phyloP scores from a whole-genome alignment of 2,329 filamentous ascomycete genomes.

The Fusarium sp. region DNA sequence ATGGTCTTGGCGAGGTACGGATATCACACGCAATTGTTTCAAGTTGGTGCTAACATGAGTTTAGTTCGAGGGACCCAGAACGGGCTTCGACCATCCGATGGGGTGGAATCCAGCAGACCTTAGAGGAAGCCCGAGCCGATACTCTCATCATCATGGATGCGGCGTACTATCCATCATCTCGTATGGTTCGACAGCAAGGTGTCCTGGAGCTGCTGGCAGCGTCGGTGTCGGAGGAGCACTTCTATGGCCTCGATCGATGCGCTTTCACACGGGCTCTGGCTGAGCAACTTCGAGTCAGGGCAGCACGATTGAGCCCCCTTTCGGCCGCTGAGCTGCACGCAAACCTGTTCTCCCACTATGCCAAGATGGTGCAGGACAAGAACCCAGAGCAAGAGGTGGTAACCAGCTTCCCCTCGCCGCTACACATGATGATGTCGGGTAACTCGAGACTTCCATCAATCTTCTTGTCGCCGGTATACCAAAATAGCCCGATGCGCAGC shows the following conservation, averaged over 20 bases:
- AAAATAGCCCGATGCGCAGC: conserved; percentile 53
- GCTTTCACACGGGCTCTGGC: conserved; percentile 64
- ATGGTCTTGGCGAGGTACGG: conserved; percentile 68
- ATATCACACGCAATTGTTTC: neutral
- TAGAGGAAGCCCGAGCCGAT: conserved; percentile 68
- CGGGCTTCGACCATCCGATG: conserved; percentile 64
- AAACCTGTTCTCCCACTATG: conserved; percentile 64
- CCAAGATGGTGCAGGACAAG: conserved; percentile 63
- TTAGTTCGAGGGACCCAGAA: conserved; percentile 61
- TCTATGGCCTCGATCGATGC: conserved; percentile 59
- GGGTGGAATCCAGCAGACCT: conserved; percentile 66
- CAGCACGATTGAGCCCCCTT: conserved; percentile 58
- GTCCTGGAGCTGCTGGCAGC: conserved; percentile 69
- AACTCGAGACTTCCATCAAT: conserved; percentile 67
- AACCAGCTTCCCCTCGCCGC: conserved; percentile 64
- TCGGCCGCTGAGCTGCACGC: conserved; percentile 67
- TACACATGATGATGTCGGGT: conserved; percentile 68
- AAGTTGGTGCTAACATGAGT: conserved; percentile 31
- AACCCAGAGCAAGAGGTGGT: conserved; percentile 60
- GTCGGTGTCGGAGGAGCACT: conserved; percentile 65
- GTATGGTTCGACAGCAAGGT: conserved; percentile 63
- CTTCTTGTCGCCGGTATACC: conserved; percentile 63
- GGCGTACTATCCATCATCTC: conserved; percentile 67
- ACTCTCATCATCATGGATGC: conserved; percentile 70
- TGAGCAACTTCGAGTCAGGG: conserved; percentile 62